Conservation (phyloP, 352 stramenopile genomes). For the Globisporangium nodosum region DNA sequence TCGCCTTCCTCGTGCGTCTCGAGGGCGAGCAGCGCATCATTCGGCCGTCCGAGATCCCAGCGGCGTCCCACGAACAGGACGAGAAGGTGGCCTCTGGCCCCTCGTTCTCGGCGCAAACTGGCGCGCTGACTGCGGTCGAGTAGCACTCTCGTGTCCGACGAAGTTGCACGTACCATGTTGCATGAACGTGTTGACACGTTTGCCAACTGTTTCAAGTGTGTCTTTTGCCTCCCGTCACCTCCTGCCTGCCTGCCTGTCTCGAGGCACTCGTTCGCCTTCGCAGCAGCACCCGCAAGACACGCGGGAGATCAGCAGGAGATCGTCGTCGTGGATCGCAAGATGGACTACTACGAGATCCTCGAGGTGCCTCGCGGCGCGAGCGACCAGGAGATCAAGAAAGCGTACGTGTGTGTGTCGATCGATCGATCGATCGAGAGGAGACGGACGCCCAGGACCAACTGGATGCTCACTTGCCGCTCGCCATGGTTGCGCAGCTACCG, state of each 20-base stretch:
- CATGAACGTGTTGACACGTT: neutral
- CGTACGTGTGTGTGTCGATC: slow-evolving; percentile 23
- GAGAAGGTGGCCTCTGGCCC: neutral
- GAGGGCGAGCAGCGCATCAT: slow-evolving; percentile 36
- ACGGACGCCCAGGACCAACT: too few relatives aligned
- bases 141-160: neutral
- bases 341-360: slow-evolving; percentile 92
- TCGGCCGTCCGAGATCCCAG: slow-evolving; percentile 25
- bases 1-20: slow-evolving; percentile 62
- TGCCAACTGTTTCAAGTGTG: too few relatives aligned
- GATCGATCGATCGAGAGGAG: neutral
- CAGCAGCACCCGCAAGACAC: too few relatives aligned
- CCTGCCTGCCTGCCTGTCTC: too few relatives aligned
- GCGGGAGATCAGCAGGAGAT: neutral
- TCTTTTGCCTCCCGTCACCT: too few relatives aligned
- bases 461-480: neutral
- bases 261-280: too few relatives aligned
- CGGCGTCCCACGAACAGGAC: neutral
- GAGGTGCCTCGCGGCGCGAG: slow-evolving; percentile 71
- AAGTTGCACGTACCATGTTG: neutral
- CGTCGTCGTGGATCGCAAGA: slow-evolving; percentile 11
- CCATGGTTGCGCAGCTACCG: slow-evolving; percentile 63
- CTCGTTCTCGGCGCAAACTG: too few relatives aligned
- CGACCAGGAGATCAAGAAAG: slow-evolving; percentile 92
- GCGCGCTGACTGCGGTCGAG: slow-evolving; percentile 5